Base-by-base conservation (phyloP, 2,329 filamentous ascomycete species). In the Capronia coronata region DNA sequence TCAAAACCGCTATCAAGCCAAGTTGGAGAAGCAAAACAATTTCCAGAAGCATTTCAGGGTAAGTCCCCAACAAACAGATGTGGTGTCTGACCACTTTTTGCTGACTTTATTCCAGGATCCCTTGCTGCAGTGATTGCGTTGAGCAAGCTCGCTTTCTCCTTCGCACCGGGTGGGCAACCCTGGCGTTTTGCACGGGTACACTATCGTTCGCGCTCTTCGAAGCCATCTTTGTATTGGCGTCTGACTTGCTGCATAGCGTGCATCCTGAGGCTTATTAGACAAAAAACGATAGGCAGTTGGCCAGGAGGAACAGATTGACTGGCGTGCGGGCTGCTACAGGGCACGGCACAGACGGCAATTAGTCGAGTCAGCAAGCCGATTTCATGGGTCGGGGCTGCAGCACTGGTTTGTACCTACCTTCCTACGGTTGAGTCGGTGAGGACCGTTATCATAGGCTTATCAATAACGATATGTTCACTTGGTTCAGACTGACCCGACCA, bases 41-140 rank as follows among this genome's bases (percentile, higher is more conserved):
- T 78, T 78, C 73, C 87, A 94, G 67, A 85, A 85, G 70, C 82
- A 86, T 66, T 86, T 77, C 75, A 75, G 82, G 63, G 77, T 77
- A 70, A 68, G 74, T 70, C 44, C 52, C 3, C 19, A 18, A 25
- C 23, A 8, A 32, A 6, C 8, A 37, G 21, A 5, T 29, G 18
- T 14, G 21, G 39, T 13, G n/a, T 43, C 27, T 43, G 37, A 22
- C 13, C n/a, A 27, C 18, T 11, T 13, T 8, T 45, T 45, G 43
- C 53, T 54, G 30, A 56, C 50, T 14, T 18, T 47, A n/a, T 27
- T 35, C 6, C 21, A 59, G 56, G 56, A 59, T 46, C 56, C 56
- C 8, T 40, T 59, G 14, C 46, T 60, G 11, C 58, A 60, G 49
- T 60, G 50, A 55, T 54, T 10, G 39, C 11, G 23, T 25, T 10